Base-by-base conservation (phyloP, 257 asterid species). In the Rhazya stricta region DNA sequence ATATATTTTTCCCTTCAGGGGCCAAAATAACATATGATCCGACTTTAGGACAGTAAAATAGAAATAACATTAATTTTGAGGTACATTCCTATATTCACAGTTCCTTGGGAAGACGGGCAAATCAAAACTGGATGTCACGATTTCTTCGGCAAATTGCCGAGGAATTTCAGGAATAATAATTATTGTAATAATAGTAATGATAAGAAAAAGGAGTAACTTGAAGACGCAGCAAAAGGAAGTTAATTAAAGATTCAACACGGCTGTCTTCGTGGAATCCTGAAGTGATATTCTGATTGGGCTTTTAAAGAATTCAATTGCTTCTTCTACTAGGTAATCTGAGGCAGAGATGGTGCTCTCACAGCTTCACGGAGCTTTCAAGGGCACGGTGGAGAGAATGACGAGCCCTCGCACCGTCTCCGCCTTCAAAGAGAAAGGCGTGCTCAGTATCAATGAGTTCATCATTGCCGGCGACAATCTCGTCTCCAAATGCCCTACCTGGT, bases 401-500 rank as follows among this genome's bases (percentile, higher is more conserved):
- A 89, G 83, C 77, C 93, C 91, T 65, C 91, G 99, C 73, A 95
- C 98, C 69, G 97, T 92, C 62, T 92, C 99, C 30, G 99, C 97
- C 72, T 95, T 92, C 88, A 95, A 92, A 81, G 99, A 92, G 75
- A 95, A 92, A 79, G 99, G 99, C 63, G 98, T 95, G 53, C 96
- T 95, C 62, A 95, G 96, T 90, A 83, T 91, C 88, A 86, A 83
- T 70, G 99, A 95, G 83, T 95, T 95, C 81, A 79, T 92, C 80
- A 76, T 89, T 81, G 99, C 99, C 80, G 99, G 99, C 43, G 99
- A 95, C 73, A 95, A 95, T 77, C 99, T 92, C 69, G 99, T 95
- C 82, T 87, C 98, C 69, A 95, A 95, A 81, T 95, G 98, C 83
- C 98, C 99, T 25, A 95, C 99, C 37, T 95, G 99, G 99, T 89